phyloP scores from a whole-genome alignment of 306 rosid species.

The Corylus heterophylla region DNA sequence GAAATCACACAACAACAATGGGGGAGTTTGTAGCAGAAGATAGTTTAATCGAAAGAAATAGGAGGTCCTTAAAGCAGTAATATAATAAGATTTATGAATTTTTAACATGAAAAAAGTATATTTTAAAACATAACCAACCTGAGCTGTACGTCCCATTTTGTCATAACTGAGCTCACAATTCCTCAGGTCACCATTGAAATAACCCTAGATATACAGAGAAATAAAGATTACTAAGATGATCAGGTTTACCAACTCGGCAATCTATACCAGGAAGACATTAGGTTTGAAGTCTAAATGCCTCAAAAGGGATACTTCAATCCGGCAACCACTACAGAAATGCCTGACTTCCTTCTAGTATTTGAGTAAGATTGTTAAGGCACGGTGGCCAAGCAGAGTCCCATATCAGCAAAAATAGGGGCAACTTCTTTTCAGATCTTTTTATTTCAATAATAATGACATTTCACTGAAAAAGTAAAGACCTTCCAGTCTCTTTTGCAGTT shows the following conservation, averaged over 20 bases:
- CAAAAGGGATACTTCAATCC: not conserved
- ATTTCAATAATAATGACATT: not conserved
- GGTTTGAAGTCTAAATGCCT: not conserved
- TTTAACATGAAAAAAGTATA: not conserved
- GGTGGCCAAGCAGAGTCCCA: conserved; percentile 2
- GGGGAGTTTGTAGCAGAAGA: conserved; percentile 23
- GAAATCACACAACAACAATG: conserved; percentile 37
- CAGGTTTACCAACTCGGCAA: not conserved
- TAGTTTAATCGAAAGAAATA: conserved; percentile 12
- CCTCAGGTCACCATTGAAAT: conserved; percentile 74
- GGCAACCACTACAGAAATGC: not conserved
- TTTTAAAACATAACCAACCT: conserved; percentile 54
- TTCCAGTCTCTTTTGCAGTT: conserved; percentile 8
- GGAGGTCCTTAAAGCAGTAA: conserved; percentile 8
- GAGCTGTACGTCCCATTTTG: conserved; percentile 87
- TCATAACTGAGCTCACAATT: conserved; percentile 79
- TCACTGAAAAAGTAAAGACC: not conserved
- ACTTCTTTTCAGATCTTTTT: conserved; percentile 2
- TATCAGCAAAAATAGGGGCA: conserved; percentile 11
- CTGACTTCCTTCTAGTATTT: conserved; percentile 7
- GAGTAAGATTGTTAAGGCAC: conserved; percentile 6
- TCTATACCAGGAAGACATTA: not conserved
- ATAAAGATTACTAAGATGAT: conserved; percentile 10
- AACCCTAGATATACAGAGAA: conserved; percentile 53
- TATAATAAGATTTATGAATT: not conserved